phyloP scores from a whole-genome alignment of 306 rosid species.

The Dalbergia oliveri region DNA sequence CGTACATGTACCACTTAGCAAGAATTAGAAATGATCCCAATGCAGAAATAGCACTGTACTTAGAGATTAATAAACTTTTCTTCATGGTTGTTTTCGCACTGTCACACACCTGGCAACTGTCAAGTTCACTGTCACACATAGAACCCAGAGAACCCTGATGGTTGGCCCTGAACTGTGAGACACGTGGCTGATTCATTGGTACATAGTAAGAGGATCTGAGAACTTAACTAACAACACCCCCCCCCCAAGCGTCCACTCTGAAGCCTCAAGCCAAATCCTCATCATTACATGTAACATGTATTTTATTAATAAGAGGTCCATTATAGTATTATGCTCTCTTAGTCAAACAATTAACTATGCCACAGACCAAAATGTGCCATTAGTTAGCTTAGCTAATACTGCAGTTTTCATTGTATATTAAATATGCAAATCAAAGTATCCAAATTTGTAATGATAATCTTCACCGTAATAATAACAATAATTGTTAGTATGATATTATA shows the following conservation, averaged over 20 bases:
- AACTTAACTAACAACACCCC: too few species aligned
- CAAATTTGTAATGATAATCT: slow-evolving; percentile 14
- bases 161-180: slow-evolving; percentile 54
- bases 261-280: slow-evolving; percentile 27
- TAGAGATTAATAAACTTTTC: background rate
- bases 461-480: background rate
- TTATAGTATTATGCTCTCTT: background rate
- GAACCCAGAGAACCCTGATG: slow-evolving; percentile 33
- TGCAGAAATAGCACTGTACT: background rate
- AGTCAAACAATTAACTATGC: slow-evolving; percentile 64
- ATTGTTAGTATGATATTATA: slow-evolving; percentile 34
- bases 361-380: slow-evolving; percentile 53
- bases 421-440: background rate
- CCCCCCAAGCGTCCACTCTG: background rate
- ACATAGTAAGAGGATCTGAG: slow-evolving; percentile 45
- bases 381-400: slow-evolving; percentile 10
- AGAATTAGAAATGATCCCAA: background rate
- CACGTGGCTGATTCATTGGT: slow-evolving; percentile 47
- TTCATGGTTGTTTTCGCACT: slow-evolving; percentile 51
- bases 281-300: slow-evolving; percentile 22
- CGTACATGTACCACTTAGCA: background rate
- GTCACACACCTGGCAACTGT: slow-evolving; percentile 62
- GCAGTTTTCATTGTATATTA: slow-evolving; percentile 1
- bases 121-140: slow-evolving; percentile 51
- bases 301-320: background rate